Conservation (phyloP, 305 asterid species). For the Fraxinus baroniana region DNA sequence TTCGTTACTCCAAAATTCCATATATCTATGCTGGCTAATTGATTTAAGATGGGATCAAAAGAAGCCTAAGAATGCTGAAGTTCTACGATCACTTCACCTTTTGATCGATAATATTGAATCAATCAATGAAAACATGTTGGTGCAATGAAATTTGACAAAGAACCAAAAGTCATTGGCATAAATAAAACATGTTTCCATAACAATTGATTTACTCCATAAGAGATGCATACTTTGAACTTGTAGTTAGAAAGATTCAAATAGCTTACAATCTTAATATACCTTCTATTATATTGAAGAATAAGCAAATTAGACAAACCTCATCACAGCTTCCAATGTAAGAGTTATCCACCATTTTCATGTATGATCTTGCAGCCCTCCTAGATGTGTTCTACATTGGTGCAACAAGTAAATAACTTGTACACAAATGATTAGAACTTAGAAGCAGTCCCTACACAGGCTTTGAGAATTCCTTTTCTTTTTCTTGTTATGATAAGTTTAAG, state of each 20-base stretch:
- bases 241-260: background rate
- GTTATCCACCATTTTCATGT: constrained; percentile 69
- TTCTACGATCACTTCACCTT: background rate
- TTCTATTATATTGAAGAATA: background rate
- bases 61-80: background rate
- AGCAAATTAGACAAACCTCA: constrained; percentile 47
- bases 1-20: background rate
- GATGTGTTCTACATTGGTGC: constrained; percentile 55
- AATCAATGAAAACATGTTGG: background rate
- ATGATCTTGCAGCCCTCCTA: constrained; percentile 63
- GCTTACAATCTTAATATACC: background rate
- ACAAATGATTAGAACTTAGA: background rate
- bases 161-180: too few relatives aligned
- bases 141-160: too few relatives aligned
- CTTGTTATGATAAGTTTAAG: background rate
- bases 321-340: constrained; percentile 75
- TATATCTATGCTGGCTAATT: background rate
- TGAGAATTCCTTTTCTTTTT: background rate
- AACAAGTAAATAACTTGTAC: constrained; percentile 24
- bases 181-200: background rate
- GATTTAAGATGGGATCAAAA: background rate
- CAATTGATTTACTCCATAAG: background rate
- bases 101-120: background rate
- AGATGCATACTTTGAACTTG: background rate
- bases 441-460: constrained; percentile 14